A percentile compares a stretch with the other conserved stretches of the same genome.
phyloP scores from a whole-genome alignment of 139 green algal species.

The Chlorella sp. region DNA sequence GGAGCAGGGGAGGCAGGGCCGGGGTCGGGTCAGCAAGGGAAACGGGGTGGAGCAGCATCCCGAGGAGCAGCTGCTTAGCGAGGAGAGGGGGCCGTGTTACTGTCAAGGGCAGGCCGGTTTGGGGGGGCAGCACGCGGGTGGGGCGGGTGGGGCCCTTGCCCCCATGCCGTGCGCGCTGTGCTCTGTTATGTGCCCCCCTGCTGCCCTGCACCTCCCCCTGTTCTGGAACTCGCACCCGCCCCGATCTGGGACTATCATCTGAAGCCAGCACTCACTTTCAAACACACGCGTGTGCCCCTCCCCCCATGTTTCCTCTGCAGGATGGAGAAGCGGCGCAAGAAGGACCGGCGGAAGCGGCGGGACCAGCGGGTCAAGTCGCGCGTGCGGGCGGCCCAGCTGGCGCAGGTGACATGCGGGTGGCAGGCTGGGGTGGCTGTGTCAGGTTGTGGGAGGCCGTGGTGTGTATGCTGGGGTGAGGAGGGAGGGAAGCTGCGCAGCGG shows the following conservation, averaged over 20 bases:
- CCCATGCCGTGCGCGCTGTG: no score
- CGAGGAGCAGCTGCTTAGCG: neutral
- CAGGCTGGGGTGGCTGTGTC: neutral
- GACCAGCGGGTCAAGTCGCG: constrained; percentile 87
- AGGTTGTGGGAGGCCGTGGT: neutral
- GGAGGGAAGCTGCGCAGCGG: no score
- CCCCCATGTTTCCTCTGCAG: constrained; percentile 2
- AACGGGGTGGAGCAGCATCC: no score
- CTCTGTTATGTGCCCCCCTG: no score
- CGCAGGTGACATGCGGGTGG: neutral
- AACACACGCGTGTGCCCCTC: no score
- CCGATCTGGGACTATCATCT: neutral
- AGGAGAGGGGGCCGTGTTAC: no score
- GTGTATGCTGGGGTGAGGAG: neutral
- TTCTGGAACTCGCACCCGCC: no score
- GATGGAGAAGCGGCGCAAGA: constrained; percentile 67
- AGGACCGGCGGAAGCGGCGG: constrained; percentile 71
- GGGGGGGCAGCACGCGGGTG: no score
- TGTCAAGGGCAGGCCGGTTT: no score
- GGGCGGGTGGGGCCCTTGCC: no score
- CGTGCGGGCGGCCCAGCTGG: constrained; percentile 67
- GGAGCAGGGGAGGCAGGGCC: no score
- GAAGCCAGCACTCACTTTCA: neutral
- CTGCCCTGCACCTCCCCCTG: neutral
- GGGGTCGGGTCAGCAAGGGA: neutral